Percentiles rank a stretch among this genome's conserved stretches.
These are phyloP conservation scores for Ascochyta koolunga DNA, from an alignment of 2,329 filamentous ascomycete species.

Conservation along the genomic window DNA sequence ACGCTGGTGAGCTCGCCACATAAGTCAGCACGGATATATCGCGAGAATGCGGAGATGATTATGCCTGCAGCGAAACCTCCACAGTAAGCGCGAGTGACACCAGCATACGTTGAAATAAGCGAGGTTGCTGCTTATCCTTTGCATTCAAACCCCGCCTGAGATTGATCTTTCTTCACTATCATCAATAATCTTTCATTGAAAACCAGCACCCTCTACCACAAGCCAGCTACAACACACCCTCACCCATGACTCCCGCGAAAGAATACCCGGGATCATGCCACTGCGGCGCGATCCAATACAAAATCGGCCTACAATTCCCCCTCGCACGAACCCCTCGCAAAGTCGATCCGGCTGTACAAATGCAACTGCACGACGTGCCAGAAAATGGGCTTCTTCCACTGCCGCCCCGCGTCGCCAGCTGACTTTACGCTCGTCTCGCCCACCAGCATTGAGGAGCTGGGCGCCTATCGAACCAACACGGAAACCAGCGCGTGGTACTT, in stretches of 20 bases:
- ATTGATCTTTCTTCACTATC: not conserved
- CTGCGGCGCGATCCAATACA: slow-evolving; percentile 54
- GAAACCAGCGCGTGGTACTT: slow-evolving; percentile 52
- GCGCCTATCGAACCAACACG: slow-evolving; percentile 49
- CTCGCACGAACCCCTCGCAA: slow-evolving; percentile 20
- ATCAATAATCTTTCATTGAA: not conserved
- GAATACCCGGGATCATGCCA: slow-evolving; percentile 54
- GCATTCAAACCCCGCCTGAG: not conserved
- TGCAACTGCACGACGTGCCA: slow-evolving; percentile 60
- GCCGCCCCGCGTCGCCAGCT: slow-evolving; percentile 46
- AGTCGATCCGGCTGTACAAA: slow-evolving; percentile 43
- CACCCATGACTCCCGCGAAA: slow-evolving; percentile 28
- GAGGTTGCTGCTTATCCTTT: slow-evolving; percentile 5
- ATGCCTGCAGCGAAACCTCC: not conserved
- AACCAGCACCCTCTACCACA: not conserved
- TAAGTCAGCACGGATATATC: not conserved
- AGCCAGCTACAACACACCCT: not conserved
- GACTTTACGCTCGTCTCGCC: slow-evolving; percentile 58
- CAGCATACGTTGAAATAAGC: not conserved
- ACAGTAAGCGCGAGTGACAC: not conserved
- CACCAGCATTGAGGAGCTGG: slow-evolving; percentile 42
- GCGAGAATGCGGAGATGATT: not conserved
- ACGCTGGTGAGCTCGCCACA: not conserved
- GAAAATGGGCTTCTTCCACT: slow-evolving; percentile 56
- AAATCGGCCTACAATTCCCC: slow-evolving; percentile 54